Percentiles rank a stretch among this genome's conserved stretches.
These are phyloP conservation scores for Lachnellula cervina DNA, from an alignment of 2,329 filamentous ascomycete species.

Conservation along the genomic window DNA sequence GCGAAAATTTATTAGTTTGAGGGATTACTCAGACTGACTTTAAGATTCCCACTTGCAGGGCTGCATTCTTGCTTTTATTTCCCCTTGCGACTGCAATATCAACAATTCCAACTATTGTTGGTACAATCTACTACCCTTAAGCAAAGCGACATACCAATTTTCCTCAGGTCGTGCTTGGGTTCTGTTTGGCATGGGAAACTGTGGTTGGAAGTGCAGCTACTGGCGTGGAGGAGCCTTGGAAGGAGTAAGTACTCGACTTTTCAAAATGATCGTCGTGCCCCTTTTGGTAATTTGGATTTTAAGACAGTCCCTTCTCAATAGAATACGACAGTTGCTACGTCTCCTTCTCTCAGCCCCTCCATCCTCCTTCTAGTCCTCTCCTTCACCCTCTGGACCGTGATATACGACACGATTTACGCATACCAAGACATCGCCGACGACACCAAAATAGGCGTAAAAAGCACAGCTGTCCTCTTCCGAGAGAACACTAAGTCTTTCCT, in stretches of 20 bases:
- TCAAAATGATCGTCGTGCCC: too few relatives aligned
- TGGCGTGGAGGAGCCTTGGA: neutral
- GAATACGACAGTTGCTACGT: too few relatives aligned
- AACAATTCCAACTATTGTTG: neutral
- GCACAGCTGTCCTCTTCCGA: neutral
- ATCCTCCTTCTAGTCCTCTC: neutral
- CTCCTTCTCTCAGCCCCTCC: neutral
- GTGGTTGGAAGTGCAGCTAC: neutral
- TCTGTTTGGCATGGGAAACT: neutral
- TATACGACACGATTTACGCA: slow-evolving; percentile 2
- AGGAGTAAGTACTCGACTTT: neutral
- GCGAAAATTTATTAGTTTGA: too few relatives aligned
- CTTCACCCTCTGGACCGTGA: neutral
- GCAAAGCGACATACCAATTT: neutral
- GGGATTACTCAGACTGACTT: too few relatives aligned
- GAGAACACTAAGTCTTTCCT: neutral
- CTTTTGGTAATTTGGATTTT: too few relatives aligned
- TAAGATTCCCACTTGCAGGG: neutral
- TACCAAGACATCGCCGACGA: neutral
- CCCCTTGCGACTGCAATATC: neutral
- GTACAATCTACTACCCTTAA: neutral
- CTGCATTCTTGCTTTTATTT: neutral
- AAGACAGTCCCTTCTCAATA: too few relatives aligned
- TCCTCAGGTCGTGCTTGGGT: neutral
- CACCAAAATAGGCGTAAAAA: neutral